Evolutionary conservation across 768 basidiomycete species (phyloP), one percentile per base, ranked within the genome.

Genomic region (Clavaria fumosa): DNA sequence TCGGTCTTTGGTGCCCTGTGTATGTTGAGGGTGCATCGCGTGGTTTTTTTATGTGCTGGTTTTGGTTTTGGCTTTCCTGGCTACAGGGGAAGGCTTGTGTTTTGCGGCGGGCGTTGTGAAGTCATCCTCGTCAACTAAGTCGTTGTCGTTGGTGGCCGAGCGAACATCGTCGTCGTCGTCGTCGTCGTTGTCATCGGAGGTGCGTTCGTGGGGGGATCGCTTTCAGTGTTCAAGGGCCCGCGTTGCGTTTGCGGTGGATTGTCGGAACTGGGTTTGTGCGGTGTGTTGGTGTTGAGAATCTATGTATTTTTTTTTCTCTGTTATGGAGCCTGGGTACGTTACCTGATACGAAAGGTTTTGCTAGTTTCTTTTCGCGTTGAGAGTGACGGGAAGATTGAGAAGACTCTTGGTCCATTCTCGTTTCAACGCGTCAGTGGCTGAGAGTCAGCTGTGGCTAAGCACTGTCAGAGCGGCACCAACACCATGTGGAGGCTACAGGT

Each of bases 341-440:
- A 79, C 78, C 58, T 34, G 75, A 67, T 10, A 58, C 55, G 46
- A 78, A 80, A 1, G 61, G 68, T 32, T 74, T 59, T 5, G 64
- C 66, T n/a, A 58, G 53, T 53, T 78, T 84, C 50, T 62, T 69
- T 42, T 83, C 80, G 51, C 80, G 60, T 42, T 78, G 78, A 15
- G 81, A 83, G 41, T 63, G 63, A 36, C 63, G 58, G 28, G 62
- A 61, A 37, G 52, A 57, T 28, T n/a, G n/a, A n/a, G n/a, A n/a
- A n/a, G n/a, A n/a, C n/a, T n/a, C n/a, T n/a, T n/a, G n/a, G n/a
- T n/a, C n/a, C n/a, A n/a, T n/a, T n/a, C n/a, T n/a, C n/a, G n/a
- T n/a, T n/a, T n/a, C n/a, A n/a, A n/a, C n/a, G n/a, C n/a, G n/a
- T n/a, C n/a, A n/a, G n/a, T n/a, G n/a, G n/a, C n/a, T n/a, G n/a